Base-by-base conservation (phyloP, 192 early-diverging fungal species). In the Lunasporangiospora selenospora region DNA sequence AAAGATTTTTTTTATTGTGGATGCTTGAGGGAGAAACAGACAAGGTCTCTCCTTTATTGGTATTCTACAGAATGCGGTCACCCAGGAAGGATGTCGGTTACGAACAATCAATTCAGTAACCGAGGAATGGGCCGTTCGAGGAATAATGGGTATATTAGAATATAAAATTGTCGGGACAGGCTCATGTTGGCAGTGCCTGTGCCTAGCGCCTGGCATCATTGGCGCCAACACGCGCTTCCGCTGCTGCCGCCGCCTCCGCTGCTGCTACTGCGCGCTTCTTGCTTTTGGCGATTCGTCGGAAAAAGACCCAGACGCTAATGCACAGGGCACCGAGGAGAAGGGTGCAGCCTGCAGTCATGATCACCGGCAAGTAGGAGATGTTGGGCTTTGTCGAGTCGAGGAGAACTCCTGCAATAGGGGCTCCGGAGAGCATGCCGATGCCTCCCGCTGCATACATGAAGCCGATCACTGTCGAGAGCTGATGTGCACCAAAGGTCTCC, bases 361-460 rank as follows among this genome's bases (percentile, higher is more conserved):
- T 73, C 8, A 73, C 69, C 3, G 69, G 69, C 12, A 73, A 6
- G n/a, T 63, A 73, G 9, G 60, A 39, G 42, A 73, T 33, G 42
- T 63, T 73, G 26, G 69, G 69, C 36, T 53, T 40, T 12, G 69
- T 73, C 13, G 54, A 53, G 19, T 58, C 62, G 13, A 78, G 54
- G 33, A 78, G 52, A 7, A 44, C 57, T 10, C 76, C 71, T 1
- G 73, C 71, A 16, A 78, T 48, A 6, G 77, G 80, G 4, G 76
- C 66, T 13, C 77, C 77, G 40, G 76, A 65, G 30, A 81, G 54
- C 57, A 75, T 66, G 19, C 80, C 80, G 44, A 81, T 62, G 24
- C 69, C 67, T 38, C 77, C 71, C 15, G 66, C 67, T 1, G 73
- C 67, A 50, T 76, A 81, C 50, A 81, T 65, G 64, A 77, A 73